phyloP scores from a whole-genome alignment of 345 rosid species.

The Cardiospermum halicacabum region DNA sequence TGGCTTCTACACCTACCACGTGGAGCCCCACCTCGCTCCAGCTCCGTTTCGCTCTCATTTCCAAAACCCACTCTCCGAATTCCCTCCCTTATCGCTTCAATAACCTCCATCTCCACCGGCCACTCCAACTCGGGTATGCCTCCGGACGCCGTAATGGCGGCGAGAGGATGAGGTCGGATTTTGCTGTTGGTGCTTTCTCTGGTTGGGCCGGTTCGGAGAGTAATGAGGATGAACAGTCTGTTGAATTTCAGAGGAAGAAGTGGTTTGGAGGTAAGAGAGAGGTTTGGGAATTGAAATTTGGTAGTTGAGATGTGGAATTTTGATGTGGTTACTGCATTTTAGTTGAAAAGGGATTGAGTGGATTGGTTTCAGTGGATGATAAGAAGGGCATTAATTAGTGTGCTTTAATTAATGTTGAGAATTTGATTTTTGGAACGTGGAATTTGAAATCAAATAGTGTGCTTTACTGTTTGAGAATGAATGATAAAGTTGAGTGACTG shows the following conservation, averaged over 20 bases:
- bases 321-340: neutral
- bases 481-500: too few relatives aligned
- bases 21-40: constrained; percentile 74
- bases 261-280: constrained; percentile 51
- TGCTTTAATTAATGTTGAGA: neutral
- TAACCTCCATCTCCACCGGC: constrained; percentile 19
- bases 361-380: too few relatives aligned
- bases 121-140: constrained; percentile 12
- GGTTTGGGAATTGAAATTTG: too few relatives aligned
- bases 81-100: constrained; percentile 26
- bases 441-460: neutral
- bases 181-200: constrained; percentile 40
- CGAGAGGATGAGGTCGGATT: constrained; percentile 34
- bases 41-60: constrained; percentile 66
- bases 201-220: constrained; percentile 69
- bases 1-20: constrained; percentile 51
- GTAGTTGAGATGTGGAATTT: neutral
- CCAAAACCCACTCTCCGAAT: constrained; percentile 22
- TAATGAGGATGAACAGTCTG: constrained; percentile 26
- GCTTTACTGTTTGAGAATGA: too few relatives aligned
- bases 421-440: neutral
- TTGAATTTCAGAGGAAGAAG: constrained; percentile 43
- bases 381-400: too few relatives aligned
- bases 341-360: too few relatives aligned
- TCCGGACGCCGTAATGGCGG: constrained; percentile 16